Conservation (phyloP, 2,329 filamentous ascomycete genomes). For the Colletotrichum horii region DNA sequence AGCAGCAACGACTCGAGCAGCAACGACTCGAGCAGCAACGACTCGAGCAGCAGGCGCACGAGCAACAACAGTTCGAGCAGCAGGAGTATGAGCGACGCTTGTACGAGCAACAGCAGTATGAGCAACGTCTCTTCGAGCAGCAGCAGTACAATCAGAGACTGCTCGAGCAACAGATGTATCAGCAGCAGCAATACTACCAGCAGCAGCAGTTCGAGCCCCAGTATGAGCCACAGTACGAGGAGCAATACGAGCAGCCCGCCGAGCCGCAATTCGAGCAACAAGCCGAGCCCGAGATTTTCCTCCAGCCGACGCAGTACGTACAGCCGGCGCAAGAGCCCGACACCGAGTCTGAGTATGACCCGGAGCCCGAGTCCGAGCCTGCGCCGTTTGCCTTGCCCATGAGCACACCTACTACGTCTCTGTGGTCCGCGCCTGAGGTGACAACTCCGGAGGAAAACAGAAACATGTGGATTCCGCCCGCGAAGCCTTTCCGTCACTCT, state of each 20-base stretch:
- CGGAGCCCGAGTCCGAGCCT: neutral
- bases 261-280: slow-evolving; percentile 8
- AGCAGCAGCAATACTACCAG: neutral
- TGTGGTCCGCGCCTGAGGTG: slow-evolving; percentile 8
- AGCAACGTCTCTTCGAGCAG: neutral
- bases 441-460: neutral
- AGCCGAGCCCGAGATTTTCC: slow-evolving; percentile 15
- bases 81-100: neutral
- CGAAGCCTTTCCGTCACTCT: neutral
- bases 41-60: neutral
- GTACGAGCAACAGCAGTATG: neutral
- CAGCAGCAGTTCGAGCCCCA: neutral
- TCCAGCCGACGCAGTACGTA: neutral
- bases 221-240: neutral
- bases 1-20: neutral
- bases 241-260: slow-evolving; percentile 3
- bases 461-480: slow-evolving; percentile 1
- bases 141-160: neutral
- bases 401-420: neutral
- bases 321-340: neutral
- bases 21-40: neutral
- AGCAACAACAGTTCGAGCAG: neutral
- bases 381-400: neutral
- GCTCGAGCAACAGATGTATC: neutral
- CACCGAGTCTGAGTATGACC: neutral